Base-by-base conservation (phyloP, 129 eudicot genomes). In the Chrysanthemum lavandulifolium region DNA sequence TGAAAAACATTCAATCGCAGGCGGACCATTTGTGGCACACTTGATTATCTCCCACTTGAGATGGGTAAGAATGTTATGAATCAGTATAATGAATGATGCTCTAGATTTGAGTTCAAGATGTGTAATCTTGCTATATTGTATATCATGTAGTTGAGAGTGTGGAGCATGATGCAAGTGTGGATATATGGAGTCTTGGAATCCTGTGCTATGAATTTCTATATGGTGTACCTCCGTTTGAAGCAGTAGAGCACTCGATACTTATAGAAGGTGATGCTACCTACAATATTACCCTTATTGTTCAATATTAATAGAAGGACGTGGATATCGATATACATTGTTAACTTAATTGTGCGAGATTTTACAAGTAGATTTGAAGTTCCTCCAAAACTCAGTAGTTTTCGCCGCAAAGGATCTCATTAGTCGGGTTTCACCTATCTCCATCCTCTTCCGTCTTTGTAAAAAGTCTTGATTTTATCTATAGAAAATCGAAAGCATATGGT, bases 31-130 rank as follows among this genome's bases (percentile, higher is more conserved):
- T 94, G 98, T 62, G 98, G 98, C 19, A 94, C 98, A 27, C 86
- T 94, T 2, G 98, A 94, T 79, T 94, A 94, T 80, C 96, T 94
- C 23, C 97, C 98, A 77, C 98, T 97, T 25, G 98, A 94, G 79
- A 94, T 94, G 98, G 98, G 98, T 94, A 86, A 82, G 86, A 50
- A 14, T 50, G 54, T 14, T 50, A 8, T 14, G 13, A 4, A 50
- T 50, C 12, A 50, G 14, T 50, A 21, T 21, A 21, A 21, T 50
- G 3, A 10, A 50, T 50, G 14, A 50, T 50, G 13, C 11, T 50
- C 54, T 50, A 50, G 2, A 0, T 50, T 50, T 50, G 54, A 50
- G 54, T 50, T 50, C 54, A 50, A 50, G 14, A 11, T 50, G 6
- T 50, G 14, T 50, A 50, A 27, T 27, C 31, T 27, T 27, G 31